These are phyloP conservation scores for Larix kaempferi DNA, from an alignment of 75 land plant genomes.

Conservation along the genomic window DNA sequence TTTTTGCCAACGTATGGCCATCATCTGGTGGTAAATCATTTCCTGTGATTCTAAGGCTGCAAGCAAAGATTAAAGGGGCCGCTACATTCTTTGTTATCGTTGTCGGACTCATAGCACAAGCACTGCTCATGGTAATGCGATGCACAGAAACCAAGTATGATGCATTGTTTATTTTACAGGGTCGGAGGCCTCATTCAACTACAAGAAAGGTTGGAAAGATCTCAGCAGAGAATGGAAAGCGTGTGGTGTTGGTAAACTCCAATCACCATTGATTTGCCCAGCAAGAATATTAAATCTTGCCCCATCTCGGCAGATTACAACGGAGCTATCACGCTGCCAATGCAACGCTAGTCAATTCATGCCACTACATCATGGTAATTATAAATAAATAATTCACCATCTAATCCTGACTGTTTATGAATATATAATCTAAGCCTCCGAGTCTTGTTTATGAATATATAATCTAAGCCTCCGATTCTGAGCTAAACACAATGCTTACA, in stretches of 20 bases:
- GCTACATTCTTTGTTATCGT: too few relatives aligned
- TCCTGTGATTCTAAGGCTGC: conserved; percentile 15
- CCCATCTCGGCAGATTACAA: conserved; percentile 10
- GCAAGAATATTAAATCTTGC: not conserved
- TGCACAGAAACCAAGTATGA: too few relatives aligned
- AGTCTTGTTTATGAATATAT: too few relatives aligned
- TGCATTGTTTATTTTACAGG: too few relatives aligned
- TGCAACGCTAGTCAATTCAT: conserved; percentile 24
- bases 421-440: too few relatives aligned
- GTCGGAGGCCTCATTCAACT: conserved; percentile 11
- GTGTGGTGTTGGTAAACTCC: conserved; percentile 25
- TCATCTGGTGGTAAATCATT: conserved; percentile 63
- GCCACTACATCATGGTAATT: conserved; percentile 22
- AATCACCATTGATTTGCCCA: conserved; percentile 39
- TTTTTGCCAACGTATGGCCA: conserved; percentile 82
- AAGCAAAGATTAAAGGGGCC: too few relatives aligned
- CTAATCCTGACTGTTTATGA: not conserved
- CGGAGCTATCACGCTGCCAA: conserved; percentile 14
- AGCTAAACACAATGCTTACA: too few relatives aligned
- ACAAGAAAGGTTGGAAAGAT: conserved; percentile 22
- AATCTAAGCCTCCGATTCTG: too few relatives aligned
- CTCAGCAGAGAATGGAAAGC: conserved; percentile 24
- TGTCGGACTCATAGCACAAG: too few relatives aligned
- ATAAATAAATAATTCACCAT: not conserved
- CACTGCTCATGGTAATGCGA: too few relatives aligned